phyloP scores from a whole-genome alignment of 768 basidiomycete genomes.

The Macrolepiota fuliginosa region DNA sequence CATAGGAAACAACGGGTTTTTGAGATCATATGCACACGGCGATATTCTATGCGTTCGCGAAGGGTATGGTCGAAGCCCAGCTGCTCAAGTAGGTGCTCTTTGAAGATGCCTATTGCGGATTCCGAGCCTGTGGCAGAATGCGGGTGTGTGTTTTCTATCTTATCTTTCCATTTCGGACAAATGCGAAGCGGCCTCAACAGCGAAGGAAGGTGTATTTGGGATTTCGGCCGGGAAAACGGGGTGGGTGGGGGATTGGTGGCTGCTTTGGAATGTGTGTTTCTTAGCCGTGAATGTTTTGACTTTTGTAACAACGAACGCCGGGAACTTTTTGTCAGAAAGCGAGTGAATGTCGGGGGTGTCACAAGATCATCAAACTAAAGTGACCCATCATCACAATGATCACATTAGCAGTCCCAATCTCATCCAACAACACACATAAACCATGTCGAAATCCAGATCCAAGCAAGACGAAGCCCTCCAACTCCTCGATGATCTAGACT shows the following conservation, averaged over 20 bases:
- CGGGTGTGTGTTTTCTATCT: conserved; percentile 5
- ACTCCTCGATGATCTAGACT: conserved; percentile 94
- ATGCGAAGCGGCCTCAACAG: background rate
- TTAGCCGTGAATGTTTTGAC: no score
- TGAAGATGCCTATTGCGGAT: conserved; percentile 13
- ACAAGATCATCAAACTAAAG: background rate
- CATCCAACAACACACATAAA: background rate
- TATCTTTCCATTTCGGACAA: conserved; percentile 11
- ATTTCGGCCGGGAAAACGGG: background rate
- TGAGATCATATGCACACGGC: background rate
- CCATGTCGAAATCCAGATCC: conserved; percentile 57
- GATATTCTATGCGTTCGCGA: background rate
- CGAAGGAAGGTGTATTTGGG: background rate
- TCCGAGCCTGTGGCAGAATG: background rate
- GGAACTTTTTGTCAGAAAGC: background rate
- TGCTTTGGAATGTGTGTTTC: no score
- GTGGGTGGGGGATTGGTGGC: background rate
- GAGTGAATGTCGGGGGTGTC: conserved; percentile 3
- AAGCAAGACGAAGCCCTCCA: conserved; percentile 88
- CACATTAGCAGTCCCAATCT: background rate
- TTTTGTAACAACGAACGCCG: no score
- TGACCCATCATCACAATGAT: conserved; percentile 1
- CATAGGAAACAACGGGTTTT: background rate
- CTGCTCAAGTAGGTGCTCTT: background rate
- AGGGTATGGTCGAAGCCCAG: background rate